Percentiles rank a stretch among this genome's conserved stretches.
Evolutionary conservation across 352 stramenopile genomes (phyloP).

Genomic region (Phytophthora citrophthora): DNA sequence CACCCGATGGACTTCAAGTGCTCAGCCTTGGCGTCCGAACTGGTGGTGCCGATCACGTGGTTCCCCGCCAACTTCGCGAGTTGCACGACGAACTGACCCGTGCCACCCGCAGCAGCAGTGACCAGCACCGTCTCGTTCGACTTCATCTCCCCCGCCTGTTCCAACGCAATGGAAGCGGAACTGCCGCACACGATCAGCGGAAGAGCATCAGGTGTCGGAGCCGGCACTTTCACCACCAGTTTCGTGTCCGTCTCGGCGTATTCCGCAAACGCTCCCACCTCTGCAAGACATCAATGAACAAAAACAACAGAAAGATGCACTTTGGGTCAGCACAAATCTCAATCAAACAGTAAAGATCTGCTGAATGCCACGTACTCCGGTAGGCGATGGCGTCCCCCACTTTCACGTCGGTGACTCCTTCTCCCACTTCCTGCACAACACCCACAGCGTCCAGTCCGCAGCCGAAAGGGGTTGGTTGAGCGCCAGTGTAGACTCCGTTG

Average conservation of each 20-base stretch:
- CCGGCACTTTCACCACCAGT: slow-evolving; percentile 39
- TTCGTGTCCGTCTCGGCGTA: slow-evolving; percentile 46
- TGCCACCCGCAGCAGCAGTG: slow-evolving; percentile 70
- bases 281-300: slow-evolving; percentile 9
- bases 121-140: slow-evolving; percentile 63
- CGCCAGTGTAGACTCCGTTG: slow-evolving; percentile 47
- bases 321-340: background rate
- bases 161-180: slow-evolving; percentile 51
- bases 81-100: slow-evolving; percentile 81
- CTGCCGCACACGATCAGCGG: slow-evolving; percentile 49
- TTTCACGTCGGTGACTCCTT: slow-evolving; percentile 48
- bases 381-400: slow-evolving; percentile 51
- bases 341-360: background rate
- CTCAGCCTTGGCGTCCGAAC: slow-evolving; percentile 81
- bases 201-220: slow-evolving; percentile 26
- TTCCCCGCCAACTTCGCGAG: slow-evolving; percentile 80
- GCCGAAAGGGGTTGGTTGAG: slow-evolving; percentile 45
- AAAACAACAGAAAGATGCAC: background rate
- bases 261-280: slow-evolving; percentile 60
- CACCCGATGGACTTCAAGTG: slow-evolving; percentile 67
- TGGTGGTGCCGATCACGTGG: slow-evolving; percentile 80
- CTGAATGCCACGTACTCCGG: slow-evolving; percentile 28
- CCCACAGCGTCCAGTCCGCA: slow-evolving; percentile 53
- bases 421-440: slow-evolving; percentile 43
- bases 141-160: slow-evolving; percentile 59